Conservation (phyloP, 2,329 filamentous ascomycete species). For the Aquanectria penicillioides region DNA sequence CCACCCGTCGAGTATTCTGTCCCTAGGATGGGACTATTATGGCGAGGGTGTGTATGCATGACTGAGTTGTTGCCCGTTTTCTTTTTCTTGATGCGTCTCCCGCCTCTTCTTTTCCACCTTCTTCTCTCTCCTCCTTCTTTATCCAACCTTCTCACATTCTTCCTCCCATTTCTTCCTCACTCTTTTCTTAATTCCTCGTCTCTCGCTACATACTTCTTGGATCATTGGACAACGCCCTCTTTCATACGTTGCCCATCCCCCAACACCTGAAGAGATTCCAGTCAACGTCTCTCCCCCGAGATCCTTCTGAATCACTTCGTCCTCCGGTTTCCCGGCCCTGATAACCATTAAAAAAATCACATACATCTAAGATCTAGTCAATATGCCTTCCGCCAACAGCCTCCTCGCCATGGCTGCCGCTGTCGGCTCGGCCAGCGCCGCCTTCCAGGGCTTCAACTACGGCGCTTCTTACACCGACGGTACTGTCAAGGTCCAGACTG, state of each 20-base stretch:
- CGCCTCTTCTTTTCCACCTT: constrained; percentile 7
- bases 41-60: constrained; percentile 28
- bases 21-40: constrained; percentile 6
- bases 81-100: constrained; percentile 8
- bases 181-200: constrained; percentile 2
- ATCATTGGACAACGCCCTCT: constrained; percentile 28
- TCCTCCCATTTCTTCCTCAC: neutral
- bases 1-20: neutral
- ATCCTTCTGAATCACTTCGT: constrained; percentile 1
- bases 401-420: constrained; percentile 49
- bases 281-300: neutral
- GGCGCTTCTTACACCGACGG: constrained; percentile 70
- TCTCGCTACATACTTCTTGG: neutral
- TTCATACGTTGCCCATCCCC: constrained; percentile 14
- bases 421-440: constrained; percentile 49
- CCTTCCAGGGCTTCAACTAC: constrained; percentile 78
- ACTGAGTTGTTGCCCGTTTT: constrained; percentile 26
- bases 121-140: constrained; percentile 13
- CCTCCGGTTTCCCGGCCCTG: constrained; percentile 7
- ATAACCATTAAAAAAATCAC: neutral
- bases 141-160: neutral
- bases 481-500: constrained; percentile 66
- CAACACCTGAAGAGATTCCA: neutral
- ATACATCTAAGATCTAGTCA: constrained; percentile 10
- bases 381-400: constrained; percentile 46